Conservation (phyloP, 306 rosid species). For the peach (Prunus persica) region Prunus_persica_NCBIv2 NC_034012.1:10695001-10695500, state of each 20-base stretch:
- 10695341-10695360: constrained; percentile 33
- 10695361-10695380: constrained; percentile 6
- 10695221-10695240: not conserved
- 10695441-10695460: too few species aligned
- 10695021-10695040: too few species aligned
- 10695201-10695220: constrained; percentile 1
- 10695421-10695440: too few species aligned
- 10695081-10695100: not conserved
- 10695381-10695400: not conserved
- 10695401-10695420: too few species aligned
- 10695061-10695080: not conserved
- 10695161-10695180: not conserved
- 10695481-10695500: too few species aligned
- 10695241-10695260: constrained; percentile 6
- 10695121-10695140: constrained; percentile 6
- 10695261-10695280: constrained; percentile 1
- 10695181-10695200: not conserved
- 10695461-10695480: too few species aligned
- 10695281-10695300: not conserved
- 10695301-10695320: constrained; percentile 26
- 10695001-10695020: too few species aligned
- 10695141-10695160: not conserved
- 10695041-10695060: not conserved
- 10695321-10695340: constrained; percentile 44
- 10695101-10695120: not conserved